Evolutionary conservation across 805 yeast species (phyloP), one percentile per base, ranked within the genome.

Genomic region (Lachancea cidri): DNA sequence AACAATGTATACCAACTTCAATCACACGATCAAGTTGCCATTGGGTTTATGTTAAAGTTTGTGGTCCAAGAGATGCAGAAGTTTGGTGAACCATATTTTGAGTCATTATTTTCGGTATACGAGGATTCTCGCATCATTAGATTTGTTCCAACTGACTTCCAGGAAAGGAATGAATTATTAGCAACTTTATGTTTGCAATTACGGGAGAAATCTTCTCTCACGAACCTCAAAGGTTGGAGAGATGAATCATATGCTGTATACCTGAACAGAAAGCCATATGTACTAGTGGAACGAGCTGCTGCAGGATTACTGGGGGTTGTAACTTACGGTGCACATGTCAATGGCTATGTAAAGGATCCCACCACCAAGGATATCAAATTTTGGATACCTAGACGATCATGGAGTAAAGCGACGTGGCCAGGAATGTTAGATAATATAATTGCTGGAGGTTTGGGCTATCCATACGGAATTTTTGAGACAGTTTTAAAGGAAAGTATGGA

Each of bases 381-480:
- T 43, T 93, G 98, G 98, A 72, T 91, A 7, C 96, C 98, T 0
- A 67, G 86, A 46, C 68, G 98, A 49, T 74, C 97, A 0, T 60
- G 68, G 4, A 72, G 79, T 2, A 93, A 93, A 60, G 82, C 82
- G 14, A 93, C 98, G 0, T 91, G 77, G 66, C 98, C 98, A 0
- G 83, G 85, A 0, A 83, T 78, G 84, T 72, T 89, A 29, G 98
- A 93, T 60, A 91, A 89, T 60, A 87, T 95, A 1, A 85, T 93
- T 5, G 98, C 96, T 0, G 98, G 98, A 1, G 98, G 98, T 0
- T 55, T 93, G 3, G 96, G 95, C 0, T 72, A 81, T 58, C 96
- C 95, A 0, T 69, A 76, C 49, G 86, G 88, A 0, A 66, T 79
- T 2, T 65, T 69, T 55, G 95, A 86, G 35, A 91, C 97, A 0